Percentiles rank a stretch among this genome's conserved stretches.
Conservation (phyloP, 2,329 filamentous ascomycete genomes). For the Phialophora tarda region DNA sequence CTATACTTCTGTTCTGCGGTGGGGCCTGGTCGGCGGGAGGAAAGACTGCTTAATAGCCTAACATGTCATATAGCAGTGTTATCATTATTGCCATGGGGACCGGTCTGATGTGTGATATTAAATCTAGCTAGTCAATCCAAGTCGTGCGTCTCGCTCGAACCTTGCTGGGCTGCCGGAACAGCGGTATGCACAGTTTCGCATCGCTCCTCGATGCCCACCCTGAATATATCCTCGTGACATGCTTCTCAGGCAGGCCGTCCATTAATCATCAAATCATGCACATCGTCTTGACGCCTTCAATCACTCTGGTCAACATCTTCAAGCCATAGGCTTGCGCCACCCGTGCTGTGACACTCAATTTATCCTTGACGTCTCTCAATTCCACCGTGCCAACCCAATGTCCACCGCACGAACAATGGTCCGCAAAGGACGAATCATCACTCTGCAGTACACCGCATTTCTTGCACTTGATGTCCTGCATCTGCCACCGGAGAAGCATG, state of each 20-base stretch:
- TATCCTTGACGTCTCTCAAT: conserved; percentile 67
- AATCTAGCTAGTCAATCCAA: background rate
- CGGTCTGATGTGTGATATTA: background rate
- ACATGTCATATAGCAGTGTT: too few species aligned
- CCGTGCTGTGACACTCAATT: conserved; percentile 71
- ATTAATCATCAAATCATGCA: conserved; percentile 41
- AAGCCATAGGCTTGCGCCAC: conserved; percentile 81
- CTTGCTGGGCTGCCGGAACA: too few species aligned
- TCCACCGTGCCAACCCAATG: conserved; percentile 77
- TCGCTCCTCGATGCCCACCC: background rate
- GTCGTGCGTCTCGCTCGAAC: background rate
- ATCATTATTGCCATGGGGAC: too few species aligned
- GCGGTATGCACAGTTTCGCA: background rate
- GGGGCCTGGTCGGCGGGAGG: too few species aligned
- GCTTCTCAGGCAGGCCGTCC: background rate
- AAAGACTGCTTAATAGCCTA: too few species aligned
- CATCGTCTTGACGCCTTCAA: conserved; percentile 64
- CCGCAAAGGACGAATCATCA: conserved; percentile 81
- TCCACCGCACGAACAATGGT: conserved; percentile 92
- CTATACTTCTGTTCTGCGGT: too few species aligned
- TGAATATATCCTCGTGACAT: background rate
- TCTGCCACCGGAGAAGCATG: conserved; percentile 77
- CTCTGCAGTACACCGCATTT: conserved; percentile 67
- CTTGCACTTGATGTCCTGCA: conserved; percentile 87
- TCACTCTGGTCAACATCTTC: conserved; percentile 78